Conservation (phyloP, 192 early-diverging fungal genomes). For the Entophlyctis helioformis region DNA sequence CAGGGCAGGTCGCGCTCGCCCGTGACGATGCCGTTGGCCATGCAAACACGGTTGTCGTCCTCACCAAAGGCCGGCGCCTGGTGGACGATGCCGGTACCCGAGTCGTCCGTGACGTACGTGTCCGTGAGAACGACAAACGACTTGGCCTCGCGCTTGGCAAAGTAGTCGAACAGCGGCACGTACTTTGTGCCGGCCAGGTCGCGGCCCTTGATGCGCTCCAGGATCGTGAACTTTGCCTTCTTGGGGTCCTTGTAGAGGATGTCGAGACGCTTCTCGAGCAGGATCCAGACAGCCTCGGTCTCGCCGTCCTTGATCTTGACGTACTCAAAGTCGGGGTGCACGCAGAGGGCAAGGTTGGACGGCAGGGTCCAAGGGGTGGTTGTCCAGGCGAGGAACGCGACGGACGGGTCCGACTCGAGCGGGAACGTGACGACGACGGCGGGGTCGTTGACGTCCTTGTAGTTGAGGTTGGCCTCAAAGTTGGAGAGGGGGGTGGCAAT, state of each 20-base stretch:
- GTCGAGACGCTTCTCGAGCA: constrained; percentile 73
- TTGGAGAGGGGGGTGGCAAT: constrained; percentile 89
- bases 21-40: constrained; percentile 65
- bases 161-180: constrained; percentile 84
- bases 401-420: constrained; percentile 64
- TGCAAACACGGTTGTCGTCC: constrained; percentile 94
- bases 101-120: constrained; percentile 81
- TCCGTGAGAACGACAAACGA: constrained; percentile 84
- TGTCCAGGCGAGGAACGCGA: constrained; percentile 87
- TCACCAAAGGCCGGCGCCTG: constrained; percentile 96
- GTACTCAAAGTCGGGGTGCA: constrained; percentile 89
- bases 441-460: constrained; percentile 95
- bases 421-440: constrained; percentile 93
- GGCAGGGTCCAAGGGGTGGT: constrained; percentile 99
- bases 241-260: constrained; percentile 88
- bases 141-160: constrained; percentile 44
- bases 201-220: constrained; percentile 63
- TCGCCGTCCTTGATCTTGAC: constrained; percentile 84
- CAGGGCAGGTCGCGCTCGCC: constrained; percentile 77
- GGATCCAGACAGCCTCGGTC: constrained; percentile 72
- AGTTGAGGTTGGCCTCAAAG: constrained; percentile 94
- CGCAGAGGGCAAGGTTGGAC: constrained; percentile 86
- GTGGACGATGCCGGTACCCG: constrained; percentile 97
- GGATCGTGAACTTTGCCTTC: constrained; percentile 84
- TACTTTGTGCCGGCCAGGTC: constrained; percentile 82